These are phyloP conservation scores for Syzygium aromaticum DNA, from an alignment of 345 rosid species.

Conservation along the genomic window DNA sequence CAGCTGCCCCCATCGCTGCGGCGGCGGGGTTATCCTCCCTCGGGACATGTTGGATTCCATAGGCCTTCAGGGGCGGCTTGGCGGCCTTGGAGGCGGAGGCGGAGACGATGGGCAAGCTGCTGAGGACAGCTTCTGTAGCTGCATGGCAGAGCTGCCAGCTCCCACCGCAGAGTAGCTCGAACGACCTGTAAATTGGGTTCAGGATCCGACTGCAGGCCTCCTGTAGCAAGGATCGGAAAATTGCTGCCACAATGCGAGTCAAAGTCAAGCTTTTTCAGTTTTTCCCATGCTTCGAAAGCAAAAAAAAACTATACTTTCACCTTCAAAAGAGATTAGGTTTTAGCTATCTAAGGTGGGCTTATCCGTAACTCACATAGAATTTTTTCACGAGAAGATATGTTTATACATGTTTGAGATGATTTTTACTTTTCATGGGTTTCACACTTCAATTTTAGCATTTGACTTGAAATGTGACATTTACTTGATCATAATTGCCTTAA, in stretches of 20 bases:
- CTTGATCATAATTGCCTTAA: background rate
- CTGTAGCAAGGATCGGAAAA: background rate
- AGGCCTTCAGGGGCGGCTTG: slow-evolving; percentile 58
- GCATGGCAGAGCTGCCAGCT: slow-evolving; percentile 87
- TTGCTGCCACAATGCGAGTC: background rate
- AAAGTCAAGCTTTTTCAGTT: background rate
- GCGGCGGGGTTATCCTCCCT: slow-evolving; percentile 55
- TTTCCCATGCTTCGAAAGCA: background rate
- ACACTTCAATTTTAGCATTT: background rate
- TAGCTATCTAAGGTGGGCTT: background rate
- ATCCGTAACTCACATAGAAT: background rate
- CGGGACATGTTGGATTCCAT: slow-evolving; percentile 66
- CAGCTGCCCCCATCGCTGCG: background rate
- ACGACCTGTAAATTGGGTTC: slow-evolving; percentile 57
- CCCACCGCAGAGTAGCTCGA: slow-evolving; percentile 75
- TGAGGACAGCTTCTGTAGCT: slow-evolving; percentile 75
- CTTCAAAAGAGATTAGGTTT: background rate
- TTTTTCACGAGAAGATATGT: background rate
- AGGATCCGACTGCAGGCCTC: background rate
- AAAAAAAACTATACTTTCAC: background rate
- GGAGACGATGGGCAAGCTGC: slow-evolving; percentile 36
- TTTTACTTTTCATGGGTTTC: background rate
- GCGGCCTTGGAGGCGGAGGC: slow-evolving; percentile 40
- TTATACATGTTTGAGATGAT: background rate
- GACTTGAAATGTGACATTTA: background rate